Base-by-base conservation (phyloP, 495 filamentous ascomycete species). In the Thermochaetoides thermophila region DNA sequence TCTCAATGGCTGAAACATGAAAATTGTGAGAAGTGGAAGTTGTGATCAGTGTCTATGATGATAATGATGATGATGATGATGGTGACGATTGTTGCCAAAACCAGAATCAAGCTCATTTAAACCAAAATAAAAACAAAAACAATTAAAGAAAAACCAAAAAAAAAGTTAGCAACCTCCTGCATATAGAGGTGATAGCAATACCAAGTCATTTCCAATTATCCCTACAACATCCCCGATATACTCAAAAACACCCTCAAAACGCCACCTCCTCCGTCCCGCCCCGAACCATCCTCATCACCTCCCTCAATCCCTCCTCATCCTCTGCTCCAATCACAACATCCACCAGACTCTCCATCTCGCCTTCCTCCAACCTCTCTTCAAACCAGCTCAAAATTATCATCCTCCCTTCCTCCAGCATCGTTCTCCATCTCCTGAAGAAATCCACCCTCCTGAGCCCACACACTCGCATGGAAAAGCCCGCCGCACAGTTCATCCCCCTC, bases 311-410 rank as follows among this genome's bases (percentile, higher is more conserved):
- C 28, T 35, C 29, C 26, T 43, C 38, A 34, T 43, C 42, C 37
- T 49, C 38, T 0, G 18, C 47, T 0, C 50, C 50, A 10, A 53
- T 42, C 7, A 46, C 47, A 9, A 53, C 42, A 34, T 53, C 45
- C 4, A 40, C 50, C 27, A 51, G 39, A 19, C 48, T 51, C 22
- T n/a, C 29, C 12, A 16, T 23, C 3, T 8, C 31, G n/a, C 32
- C 37, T 3, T 5, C 10, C 28, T 51, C 50, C 33, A n/a, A n/a
- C n/a, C n/a, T n/a, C n/a, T n/a, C n/a, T n/a, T 53, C 50, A 14
- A 42, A 53, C 50, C 50, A 53, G 13, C 42, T 44, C 38, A 51
- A 15, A 30, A 49, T 43, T 1, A 45, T 16, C 40, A 53, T 45
- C 26, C 32, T 25, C 12, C 50, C 45, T 1, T 16, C 24, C 30